Evolutionary conservation across 192 early-diverging fungal species (phyloP), one percentile per base, ranked within the genome.

Genomic region (Coemansia sp.): DNA sequence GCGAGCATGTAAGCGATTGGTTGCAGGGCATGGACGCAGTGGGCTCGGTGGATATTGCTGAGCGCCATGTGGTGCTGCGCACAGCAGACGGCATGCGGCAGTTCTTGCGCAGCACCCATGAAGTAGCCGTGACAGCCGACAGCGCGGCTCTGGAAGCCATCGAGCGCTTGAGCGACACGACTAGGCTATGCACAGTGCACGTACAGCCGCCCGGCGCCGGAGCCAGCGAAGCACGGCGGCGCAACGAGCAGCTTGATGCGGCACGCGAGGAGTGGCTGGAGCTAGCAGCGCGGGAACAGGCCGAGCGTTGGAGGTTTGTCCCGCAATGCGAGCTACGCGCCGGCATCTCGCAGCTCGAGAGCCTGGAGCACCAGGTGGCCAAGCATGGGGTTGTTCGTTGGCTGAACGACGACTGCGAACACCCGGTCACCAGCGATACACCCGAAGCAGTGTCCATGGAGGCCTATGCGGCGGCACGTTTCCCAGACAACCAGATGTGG

Each of bases 71-170:
- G n/a, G 22, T 81, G 4, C 48, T 48, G 22, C 68, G 85, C 40
- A 81, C 77, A 1, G 54, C 75, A 3, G 56, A 69, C n/a, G 80
- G 78, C 14, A 88, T 85, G 85, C 50, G 44, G 12, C 26, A 11
- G 12, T 73, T 73, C 25, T 19, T 60, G n/a, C 26, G 32, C 33
- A 14, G 41, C 5, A 19, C 58, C 8, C 69, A 73, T 38, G 62
- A 72, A 17, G 35, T 34, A 9, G 21, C 18, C n/a, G 62, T 54
- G 31, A 11, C 27, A 16, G 30, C 56, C 7, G 30, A 23, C 14
- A 40, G 12, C 2, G 22, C 47, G n/a, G 68, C 59, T 7, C 7
- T 57, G 22, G 39, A 27, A 23, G 46, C 39, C 31, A 52, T 64
- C 30, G 53, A 19, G 18, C 56, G 53, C 22, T 53, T 51, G 26